Evolutionary conservation across 2,329 filamentous ascomycete genomes (phyloP).

Genomic region (Lecanoromycetidae sp.): DNA sequence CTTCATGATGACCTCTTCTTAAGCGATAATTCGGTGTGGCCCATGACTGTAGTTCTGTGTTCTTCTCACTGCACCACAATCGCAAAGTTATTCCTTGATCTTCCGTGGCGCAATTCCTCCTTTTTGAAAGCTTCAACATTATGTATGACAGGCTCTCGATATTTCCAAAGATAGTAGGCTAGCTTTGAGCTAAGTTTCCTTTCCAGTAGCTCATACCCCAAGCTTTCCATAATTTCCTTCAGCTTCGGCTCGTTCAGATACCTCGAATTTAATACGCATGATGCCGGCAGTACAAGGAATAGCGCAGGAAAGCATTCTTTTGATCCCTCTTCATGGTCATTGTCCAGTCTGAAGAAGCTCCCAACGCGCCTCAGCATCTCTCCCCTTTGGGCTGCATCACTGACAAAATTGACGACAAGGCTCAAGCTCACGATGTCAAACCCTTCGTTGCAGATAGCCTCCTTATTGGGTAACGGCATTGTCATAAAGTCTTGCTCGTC

Average conservation of each 20-base stretch:
- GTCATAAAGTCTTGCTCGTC: slow-evolving; percentile 89
- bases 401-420: slow-evolving; percentile 87
- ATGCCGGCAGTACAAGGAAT: slow-evolving; percentile 79
- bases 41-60: too few species aligned
- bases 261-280: slow-evolving; percentile 79
- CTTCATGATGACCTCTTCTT: too few species aligned
- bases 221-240: slow-evolving; percentile 56
- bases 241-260: slow-evolving; percentile 68
- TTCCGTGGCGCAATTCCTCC: slow-evolving; percentile 62
- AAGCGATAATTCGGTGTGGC: too few species aligned
- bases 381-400: slow-evolving; percentile 60
- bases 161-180: slow-evolving; percentile 77
- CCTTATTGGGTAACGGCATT: slow-evolving; percentile 52
- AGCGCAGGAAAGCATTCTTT: slow-evolving; percentile 49
- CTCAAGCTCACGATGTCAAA: slow-evolving; percentile 91
- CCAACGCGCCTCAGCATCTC: slow-evolving; percentile 73
- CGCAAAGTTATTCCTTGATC: slow-evolving; percentile 78
- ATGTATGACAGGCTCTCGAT: slow-evolving; percentile 19
- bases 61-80: slow-evolving; percentile 48
- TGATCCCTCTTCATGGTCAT: slow-evolving; percentile 19
- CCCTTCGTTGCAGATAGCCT: slow-evolving; percentile 40
- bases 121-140: slow-evolving; percentile 47
- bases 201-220: slow-evolving; percentile 58
- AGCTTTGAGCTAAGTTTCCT: slow-evolving; percentile 71
- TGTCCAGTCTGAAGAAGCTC: slow-evolving; percentile 47